phyloP scores from a whole-genome alignment of 1,284 basidiomycete genomes.

The Microbotryomycetes sp. region DNA sequence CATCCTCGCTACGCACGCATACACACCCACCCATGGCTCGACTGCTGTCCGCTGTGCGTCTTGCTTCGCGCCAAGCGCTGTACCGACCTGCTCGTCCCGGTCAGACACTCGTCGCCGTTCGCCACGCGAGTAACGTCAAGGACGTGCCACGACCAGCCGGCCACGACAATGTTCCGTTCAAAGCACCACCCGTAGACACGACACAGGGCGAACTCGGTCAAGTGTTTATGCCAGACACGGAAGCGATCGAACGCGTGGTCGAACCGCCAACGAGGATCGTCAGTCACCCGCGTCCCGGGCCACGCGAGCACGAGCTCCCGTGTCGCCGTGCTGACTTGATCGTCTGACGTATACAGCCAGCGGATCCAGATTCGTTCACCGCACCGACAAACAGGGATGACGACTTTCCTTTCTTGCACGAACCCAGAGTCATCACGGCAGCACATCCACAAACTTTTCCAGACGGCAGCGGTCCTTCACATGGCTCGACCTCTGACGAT shows the following conservation, averaged over 20 bases:
- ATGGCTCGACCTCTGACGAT: background rate
- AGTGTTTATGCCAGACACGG: constrained; percentile 13
- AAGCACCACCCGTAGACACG: background rate
- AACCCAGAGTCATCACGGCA: background rate
- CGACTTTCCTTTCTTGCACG: background rate
- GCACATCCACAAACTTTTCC: background rate
- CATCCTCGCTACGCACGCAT: too few species aligned
- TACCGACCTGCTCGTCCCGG: too few species aligned
- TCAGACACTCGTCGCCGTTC: too few species aligned
- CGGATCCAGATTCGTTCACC: background rate
- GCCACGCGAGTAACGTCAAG: too few species aligned
- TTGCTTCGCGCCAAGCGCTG: too few species aligned
- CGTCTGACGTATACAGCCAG: background rate
- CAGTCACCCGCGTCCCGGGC: background rate
- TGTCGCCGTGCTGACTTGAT: background rate
- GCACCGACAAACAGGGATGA: background rate
- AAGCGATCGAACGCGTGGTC: background rate
- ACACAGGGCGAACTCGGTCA: constrained; percentile 4
- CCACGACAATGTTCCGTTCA: constrained; percentile 1
- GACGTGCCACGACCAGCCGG: background rate
- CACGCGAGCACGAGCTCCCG: background rate
- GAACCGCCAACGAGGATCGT: background rate
- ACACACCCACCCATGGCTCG: too few species aligned
- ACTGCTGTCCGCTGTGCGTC: too few species aligned
- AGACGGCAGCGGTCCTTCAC: background rate